Percentiles rank a stretch among this genome's conserved stretches.
Evolutionary conservation across 306 rosid species (phyloP).

Genomic region (Leucaena leucocephala): DNA sequence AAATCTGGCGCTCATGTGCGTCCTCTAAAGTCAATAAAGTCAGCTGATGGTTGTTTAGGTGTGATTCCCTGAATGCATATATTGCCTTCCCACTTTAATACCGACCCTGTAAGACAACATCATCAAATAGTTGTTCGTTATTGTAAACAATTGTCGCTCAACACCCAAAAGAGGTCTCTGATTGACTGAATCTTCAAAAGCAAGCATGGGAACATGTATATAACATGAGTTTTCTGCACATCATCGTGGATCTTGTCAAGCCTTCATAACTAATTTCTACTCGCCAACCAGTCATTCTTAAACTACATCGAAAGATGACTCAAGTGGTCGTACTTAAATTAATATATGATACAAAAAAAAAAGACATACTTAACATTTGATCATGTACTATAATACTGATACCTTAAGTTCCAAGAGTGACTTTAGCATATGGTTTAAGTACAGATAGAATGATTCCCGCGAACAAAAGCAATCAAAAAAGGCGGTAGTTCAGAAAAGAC

Average conservation of each 20-base stretch:
- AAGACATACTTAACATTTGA: neutral
- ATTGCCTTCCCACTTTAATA: neutral
- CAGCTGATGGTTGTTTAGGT: constrained; percentile 2
- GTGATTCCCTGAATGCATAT: neutral
- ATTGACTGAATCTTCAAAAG: neutral
- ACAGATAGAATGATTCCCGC: neutral
- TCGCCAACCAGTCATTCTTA: no score
- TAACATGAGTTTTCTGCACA: neutral
- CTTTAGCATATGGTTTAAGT: neutral
- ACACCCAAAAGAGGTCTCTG: neutral
- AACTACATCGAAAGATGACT: no score
- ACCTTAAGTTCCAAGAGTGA: neutral
- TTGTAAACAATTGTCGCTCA: neutral
- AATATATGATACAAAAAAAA: no score
- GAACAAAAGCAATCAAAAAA: neutral
- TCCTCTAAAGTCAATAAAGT: neutral
- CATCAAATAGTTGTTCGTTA: neutral
- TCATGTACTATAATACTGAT: no score
- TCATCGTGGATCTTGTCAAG: neutral
- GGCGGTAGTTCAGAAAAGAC: neutral
- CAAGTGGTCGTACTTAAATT: no score
- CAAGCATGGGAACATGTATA: neutral
- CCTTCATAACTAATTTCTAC: neutral
- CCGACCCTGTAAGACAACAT: neutral
- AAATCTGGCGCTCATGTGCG: neutral